Percentiles rank a stretch among this genome's conserved stretches.
These are phyloP conservation scores for Colletotrichum limetticola DNA, from an alignment of 2,329 filamentous ascomycete species.

Conservation along the genomic window DNA sequence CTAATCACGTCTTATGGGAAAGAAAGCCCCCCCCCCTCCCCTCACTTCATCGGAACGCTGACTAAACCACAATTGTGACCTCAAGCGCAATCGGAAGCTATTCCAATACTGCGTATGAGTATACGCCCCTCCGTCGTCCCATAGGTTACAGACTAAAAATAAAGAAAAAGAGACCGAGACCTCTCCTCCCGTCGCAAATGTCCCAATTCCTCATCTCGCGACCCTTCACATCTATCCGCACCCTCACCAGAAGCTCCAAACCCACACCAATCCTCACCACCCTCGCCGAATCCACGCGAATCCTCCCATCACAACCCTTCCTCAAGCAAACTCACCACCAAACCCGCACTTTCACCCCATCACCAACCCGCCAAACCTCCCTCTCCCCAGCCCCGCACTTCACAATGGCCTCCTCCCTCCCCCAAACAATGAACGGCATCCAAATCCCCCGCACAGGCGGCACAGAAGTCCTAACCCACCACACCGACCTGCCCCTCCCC, in stretches of 20 bases:
- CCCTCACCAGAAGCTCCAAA: not conserved
- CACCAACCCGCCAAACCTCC: not conserved
- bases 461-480: slow-evolving; percentile 77
- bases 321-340: not conserved
- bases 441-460: slow-evolving; percentile 78
- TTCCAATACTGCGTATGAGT: not conserved
- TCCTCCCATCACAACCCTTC: not conserved
- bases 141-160: not conserved
- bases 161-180: not conserved
- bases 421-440: slow-evolving; percentile 75
- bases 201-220: not conserved
- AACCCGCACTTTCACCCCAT: not conserved
- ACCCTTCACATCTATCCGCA: not conserved
- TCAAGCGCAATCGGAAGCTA: not conserved
- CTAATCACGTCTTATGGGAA: not conserved
- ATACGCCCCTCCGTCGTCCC: not conserved
- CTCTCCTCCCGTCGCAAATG: not conserved
- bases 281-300: not conserved
- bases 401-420: slow-evolving; percentile 24
- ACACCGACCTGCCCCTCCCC: slow-evolving; percentile 78
- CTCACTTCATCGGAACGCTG: not conserved
- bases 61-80: not conserved
- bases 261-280: not conserved
- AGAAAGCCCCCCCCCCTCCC: not conserved
- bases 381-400: slow-evolving; percentile 21